Conservation (phyloP, 345 rosid genomes). For the Murraya paniculata region DNA sequence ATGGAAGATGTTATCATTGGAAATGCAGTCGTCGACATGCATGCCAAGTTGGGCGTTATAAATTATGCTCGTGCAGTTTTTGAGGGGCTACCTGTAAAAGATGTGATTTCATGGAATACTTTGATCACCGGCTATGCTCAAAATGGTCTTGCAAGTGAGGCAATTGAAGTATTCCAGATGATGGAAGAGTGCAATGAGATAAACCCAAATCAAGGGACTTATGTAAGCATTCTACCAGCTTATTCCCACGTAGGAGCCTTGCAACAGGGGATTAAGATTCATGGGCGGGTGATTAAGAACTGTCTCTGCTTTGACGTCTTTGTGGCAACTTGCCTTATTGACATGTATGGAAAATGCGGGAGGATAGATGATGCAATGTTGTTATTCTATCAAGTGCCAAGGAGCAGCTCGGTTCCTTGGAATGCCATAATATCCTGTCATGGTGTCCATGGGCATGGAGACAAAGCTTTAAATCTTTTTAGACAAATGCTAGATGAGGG, state of each 20-base stretch:
- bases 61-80: slow-evolving; percentile 43
- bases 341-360: slow-evolving; percentile 66
- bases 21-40: slow-evolving; percentile 54
- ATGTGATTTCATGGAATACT: slow-evolving; percentile 56
- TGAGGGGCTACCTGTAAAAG: slow-evolving; percentile 39
- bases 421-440: slow-evolving; percentile 56
- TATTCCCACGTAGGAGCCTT: slow-evolving; percentile 52
- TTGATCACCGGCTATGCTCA: slow-evolving; percentile 52
- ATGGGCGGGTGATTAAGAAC: slow-evolving; percentile 40
- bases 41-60: slow-evolving; percentile 43
- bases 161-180: slow-evolving; percentile 36
- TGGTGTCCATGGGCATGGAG: slow-evolving; percentile 50
- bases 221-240: slow-evolving; percentile 59
- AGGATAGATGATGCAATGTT: slow-evolving; percentile 44
- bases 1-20: slow-evolving; percentile 35
- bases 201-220: slow-evolving; percentile 49
- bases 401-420: slow-evolving; percentile 49
- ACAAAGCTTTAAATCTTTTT: slow-evolving; percentile 45
- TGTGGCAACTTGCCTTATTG: slow-evolving; percentile 53
- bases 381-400: slow-evolving; percentile 42
- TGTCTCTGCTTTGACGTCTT: slow-evolving; percentile 37
- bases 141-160: slow-evolving; percentile 64
- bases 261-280: slow-evolving; percentile 53
- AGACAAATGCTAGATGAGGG: slow-evolving; percentile 43
- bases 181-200: slow-evolving; percentile 43